Conservation (phyloP, 2,329 filamentous ascomycete genomes). For the Xylariaceae sp. region DNA sequence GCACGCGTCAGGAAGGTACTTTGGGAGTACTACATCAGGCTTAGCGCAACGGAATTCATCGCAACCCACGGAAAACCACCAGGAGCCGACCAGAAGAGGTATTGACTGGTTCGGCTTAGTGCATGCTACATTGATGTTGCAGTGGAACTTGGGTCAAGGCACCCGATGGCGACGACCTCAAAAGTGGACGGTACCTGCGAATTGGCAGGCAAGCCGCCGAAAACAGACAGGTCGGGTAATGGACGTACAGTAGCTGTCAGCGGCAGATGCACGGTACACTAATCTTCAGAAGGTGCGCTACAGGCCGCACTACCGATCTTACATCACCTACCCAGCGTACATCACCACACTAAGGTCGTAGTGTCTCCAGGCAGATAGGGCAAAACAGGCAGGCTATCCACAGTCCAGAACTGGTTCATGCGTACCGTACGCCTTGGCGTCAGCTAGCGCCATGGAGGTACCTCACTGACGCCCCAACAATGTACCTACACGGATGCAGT, state of each 20-base stretch:
- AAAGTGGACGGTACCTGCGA: background rate
- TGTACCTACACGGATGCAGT: too few relatives aligned
- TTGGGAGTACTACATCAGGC: too few relatives aligned
- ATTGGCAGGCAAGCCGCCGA: background rate
- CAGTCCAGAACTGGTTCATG: background rate
- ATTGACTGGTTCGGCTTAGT: too few relatives aligned
- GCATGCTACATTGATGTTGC: too few relatives aligned
- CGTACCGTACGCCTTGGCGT: background rate
- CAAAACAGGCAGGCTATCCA: background rate
- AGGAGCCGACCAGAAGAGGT: too few relatives aligned
- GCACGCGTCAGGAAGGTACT: too few relatives aligned
- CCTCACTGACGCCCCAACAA: background rate
- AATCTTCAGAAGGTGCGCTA: background rate
- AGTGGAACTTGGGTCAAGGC: too few relatives aligned
- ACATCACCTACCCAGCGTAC: background rate
- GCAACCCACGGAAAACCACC: too few relatives aligned
- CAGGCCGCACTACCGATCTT: background rate
- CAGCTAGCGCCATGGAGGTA: too few relatives aligned
- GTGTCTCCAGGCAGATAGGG: background rate
- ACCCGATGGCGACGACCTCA: too few relatives aligned
- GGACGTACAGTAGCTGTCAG: too few relatives aligned
- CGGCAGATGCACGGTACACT: background rate
- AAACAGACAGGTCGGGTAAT: background rate
- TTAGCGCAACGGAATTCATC: too few relatives aligned
- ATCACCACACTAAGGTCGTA: background rate